Evolutionary conservation across 2,329 filamentous ascomycete genomes (phyloP), one percentile per base, ranked within the genome.

Genomic region (Acrodontium crateriforme): DNA sequence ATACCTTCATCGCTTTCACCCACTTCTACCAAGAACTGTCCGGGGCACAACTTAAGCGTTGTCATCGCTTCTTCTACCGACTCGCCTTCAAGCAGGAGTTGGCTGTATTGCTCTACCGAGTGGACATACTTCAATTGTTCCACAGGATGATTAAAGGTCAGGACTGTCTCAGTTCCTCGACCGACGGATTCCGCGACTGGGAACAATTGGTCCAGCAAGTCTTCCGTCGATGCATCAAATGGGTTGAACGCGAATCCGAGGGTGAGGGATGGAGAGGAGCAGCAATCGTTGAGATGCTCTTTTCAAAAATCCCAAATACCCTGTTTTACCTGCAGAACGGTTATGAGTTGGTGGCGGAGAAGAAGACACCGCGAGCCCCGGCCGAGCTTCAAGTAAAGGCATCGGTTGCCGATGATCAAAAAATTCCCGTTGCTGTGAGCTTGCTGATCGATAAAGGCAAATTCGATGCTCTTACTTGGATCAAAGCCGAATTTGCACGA

Each of bases 41-140:
- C 28, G 63, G 74, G 2, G 65, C 74, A 19, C 89, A 98, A 50
- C 62, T 95, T 19, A 95, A 95, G 59, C 74, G 89, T 5, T 78
- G 78, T 9, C 89, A 95, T 56, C 78, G 89, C 5, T 98, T 87
- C 53, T 85, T 98, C 47, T 91, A 95, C 47, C 77, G 87, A 0
- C 67, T 92, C 8, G 84, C 84, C 0, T 95, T 95, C 63, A 98
- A 95, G 57, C 80, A 92, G 53, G 82, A 94, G 25, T 75, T 89
- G 60, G 76, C 75, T 31, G 76, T 94, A 13, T 71, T 94, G 59
- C 65, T 98, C 1, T 95, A 84, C 55, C 74, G 87, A 7, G 71
- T 93, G 4, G 89, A 95, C 49, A 92, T 94, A 18, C 72, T 98
- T 25, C 74, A 80, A 23, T 65, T 95, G 2, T 75, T 98, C 27